Evolutionary conservation across 345 rosid species (phyloP).

Genomic region (Bruguiera parviflora): DNA sequence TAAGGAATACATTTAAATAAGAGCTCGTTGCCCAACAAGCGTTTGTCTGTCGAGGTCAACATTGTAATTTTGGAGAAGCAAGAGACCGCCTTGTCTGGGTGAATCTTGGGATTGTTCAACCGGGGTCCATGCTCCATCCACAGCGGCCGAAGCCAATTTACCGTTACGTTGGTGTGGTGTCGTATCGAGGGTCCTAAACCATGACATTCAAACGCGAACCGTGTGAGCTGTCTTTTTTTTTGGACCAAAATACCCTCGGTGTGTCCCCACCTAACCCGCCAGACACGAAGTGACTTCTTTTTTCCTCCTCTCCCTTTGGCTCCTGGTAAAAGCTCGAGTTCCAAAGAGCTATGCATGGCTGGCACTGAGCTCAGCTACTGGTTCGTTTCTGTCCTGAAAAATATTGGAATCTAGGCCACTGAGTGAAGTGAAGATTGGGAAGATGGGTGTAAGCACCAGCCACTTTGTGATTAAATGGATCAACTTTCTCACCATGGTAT

Average conservation of each 20-base stretch:
- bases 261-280: not conserved
- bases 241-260: conserved; percentile 30
- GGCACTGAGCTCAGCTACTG: not conserved
- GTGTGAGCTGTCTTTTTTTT: conserved; percentile 4
- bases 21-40: too few species aligned
- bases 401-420: conserved; percentile 3
- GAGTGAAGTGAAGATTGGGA: conserved; percentile 4
- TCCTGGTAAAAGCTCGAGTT: conserved; percentile 29
- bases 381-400: not conserved
- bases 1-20: too few species aligned
- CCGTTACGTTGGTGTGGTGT: conserved; percentile 6
- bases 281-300: not conserved
- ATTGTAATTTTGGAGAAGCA: too few species aligned
- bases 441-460: conserved; percentile 81
- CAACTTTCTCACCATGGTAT: conserved; percentile 88
- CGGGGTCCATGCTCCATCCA: too few species aligned
- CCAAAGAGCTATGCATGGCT: not conserved
- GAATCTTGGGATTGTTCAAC: too few species aligned
- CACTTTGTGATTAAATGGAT: conserved; percentile 88
- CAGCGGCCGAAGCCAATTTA: not conserved
- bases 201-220: not conserved
- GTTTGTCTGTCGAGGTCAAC: too few species aligned
- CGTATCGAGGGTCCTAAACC: not conserved
- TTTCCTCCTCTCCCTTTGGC: not conserved
- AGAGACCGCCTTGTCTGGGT: too few species aligned